A percentile compares a stretch with the other conserved stretches of the same genome.
Conservation (phyloP, 2,329 filamentous ascomycete species). For the Ascochyta pisi region DNA sequence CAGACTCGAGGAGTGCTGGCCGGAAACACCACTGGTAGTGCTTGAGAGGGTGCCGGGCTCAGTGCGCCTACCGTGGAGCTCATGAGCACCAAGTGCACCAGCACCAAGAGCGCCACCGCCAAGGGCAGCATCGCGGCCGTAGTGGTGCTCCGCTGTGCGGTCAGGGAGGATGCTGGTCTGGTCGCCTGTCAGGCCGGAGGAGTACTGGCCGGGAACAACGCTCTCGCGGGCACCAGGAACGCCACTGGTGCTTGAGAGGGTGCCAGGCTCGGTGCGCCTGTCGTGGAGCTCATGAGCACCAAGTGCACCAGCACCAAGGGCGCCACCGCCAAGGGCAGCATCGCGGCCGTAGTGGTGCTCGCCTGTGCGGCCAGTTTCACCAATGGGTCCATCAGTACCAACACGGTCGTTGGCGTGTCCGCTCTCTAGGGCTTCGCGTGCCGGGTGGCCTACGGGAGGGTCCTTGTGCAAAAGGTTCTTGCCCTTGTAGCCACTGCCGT, state of each 20-base stretch:
- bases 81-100: conserved; percentile 34
- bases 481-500: conserved; percentile 32
- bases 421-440: conserved; percentile 31
- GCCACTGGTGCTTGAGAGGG: not conserved
- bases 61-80: conserved; percentile 30
- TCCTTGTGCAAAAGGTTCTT: conserved; percentile 52
- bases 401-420: conserved; percentile 13
- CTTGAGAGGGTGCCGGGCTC: not conserved
- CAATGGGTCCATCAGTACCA: conserved; percentile 5
- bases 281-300: conserved; percentile 36
- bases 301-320: conserved; percentile 38
- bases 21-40: not conserved
- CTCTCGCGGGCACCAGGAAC: no score
- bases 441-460: conserved; percentile 47
- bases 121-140: conserved; percentile 35
- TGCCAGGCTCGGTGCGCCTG: conserved; percentile 1
- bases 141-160: conserved; percentile 26
- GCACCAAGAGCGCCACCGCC: conserved; percentile 38
- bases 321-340: conserved; percentile 37
- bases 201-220: not conserved
- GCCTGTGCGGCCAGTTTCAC: conserved; percentile 4
- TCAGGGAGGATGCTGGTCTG: conserved; percentile 12
- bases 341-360: conserved; percentile 35
- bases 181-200: conserved; percentile 1
- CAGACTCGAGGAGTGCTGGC: conserved; percentile 1